phyloP scores from a whole-genome alignment of 1,284 basidiomycete genomes.

The Moesziomyces sp. region DNA sequence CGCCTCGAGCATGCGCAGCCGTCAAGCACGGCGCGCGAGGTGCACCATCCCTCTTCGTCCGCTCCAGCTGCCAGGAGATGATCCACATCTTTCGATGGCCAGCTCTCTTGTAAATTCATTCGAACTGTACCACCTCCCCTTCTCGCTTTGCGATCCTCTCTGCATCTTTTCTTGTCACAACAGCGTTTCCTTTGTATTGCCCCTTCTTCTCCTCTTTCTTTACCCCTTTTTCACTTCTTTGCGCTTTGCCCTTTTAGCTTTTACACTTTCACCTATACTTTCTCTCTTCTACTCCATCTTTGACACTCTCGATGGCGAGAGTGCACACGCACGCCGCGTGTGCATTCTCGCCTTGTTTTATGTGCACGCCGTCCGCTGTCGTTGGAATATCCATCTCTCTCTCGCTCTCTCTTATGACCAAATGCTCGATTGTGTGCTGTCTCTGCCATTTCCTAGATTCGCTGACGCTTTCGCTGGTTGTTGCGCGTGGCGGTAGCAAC shows the following conservation, averaged over 20 bases:
- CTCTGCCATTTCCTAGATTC: constrained; percentile 6
- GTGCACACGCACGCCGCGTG: too few relatives aligned
- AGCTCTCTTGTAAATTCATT: constrained; percentile 6
- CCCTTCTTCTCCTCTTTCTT: neutral
- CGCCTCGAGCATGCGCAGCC: constrained; percentile 15
- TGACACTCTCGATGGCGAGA: too few relatives aligned
- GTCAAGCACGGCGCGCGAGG: constrained; percentile 13
- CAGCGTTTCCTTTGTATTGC: neutral
- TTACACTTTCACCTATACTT: neutral
- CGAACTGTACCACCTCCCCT: neutral
- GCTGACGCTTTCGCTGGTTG: constrained; percentile 43
- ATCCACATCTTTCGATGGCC: constrained; percentile 1
- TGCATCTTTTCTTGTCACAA: neutral
- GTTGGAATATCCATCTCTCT: neutral
- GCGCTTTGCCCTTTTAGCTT: neutral
- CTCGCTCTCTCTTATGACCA: neutral
- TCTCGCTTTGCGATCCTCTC: constrained; percentile 4
- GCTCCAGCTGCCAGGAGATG: neutral
- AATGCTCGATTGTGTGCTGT: too few relatives aligned
- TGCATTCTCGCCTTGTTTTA: too few relatives aligned
- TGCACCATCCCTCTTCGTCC: constrained; percentile 14
- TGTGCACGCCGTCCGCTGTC: neutral
- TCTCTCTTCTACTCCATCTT: too few relatives aligned
- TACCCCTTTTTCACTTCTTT: neutral
- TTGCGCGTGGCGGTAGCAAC: constrained; percentile 40